Conservation (phyloP, 345 rosid genomes). For the Brassica carinata region DNA sequence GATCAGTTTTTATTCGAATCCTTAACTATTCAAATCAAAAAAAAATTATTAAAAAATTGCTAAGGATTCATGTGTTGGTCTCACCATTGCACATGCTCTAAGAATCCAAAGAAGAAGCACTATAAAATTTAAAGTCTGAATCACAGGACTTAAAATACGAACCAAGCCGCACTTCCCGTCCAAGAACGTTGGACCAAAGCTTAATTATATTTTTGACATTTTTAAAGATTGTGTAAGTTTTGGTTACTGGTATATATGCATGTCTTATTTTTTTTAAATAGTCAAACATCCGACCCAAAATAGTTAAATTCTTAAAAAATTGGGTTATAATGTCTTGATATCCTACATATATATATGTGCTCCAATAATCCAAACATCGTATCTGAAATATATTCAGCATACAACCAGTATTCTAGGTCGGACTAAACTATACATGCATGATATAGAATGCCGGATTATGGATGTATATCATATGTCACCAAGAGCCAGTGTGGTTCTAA, state of each 20-base stretch:
- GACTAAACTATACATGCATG: neutral
- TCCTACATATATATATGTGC: neutral
- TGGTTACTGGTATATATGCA: no score
- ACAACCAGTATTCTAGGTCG: neutral
- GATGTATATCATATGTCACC: neutral
- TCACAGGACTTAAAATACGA: slow-evolving; percentile 13
- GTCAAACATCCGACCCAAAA: no score
- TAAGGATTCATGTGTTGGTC: no score
- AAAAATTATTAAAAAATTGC: no score
- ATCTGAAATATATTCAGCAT: neutral
- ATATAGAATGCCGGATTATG: neutral
- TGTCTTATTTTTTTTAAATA: no score
- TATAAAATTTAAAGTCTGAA: slow-evolving; percentile 7
- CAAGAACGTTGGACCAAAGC: slow-evolving; percentile 24
- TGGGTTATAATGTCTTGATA: neutral
- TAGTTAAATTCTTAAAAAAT: no score
- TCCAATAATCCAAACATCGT: neutral
- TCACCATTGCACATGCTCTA: no score
- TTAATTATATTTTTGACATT: neutral
- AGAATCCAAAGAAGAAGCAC: slow-evolving; percentile 22
- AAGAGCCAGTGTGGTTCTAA: neutral
- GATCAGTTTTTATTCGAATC: no score
- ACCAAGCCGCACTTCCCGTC: slow-evolving; percentile 33
- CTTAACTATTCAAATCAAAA: no score
- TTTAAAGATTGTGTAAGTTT: no score